Evolutionary conservation across 306 rosid species (phyloP).

Genomic region (Ammopiptanthus mongolicus): DNA sequence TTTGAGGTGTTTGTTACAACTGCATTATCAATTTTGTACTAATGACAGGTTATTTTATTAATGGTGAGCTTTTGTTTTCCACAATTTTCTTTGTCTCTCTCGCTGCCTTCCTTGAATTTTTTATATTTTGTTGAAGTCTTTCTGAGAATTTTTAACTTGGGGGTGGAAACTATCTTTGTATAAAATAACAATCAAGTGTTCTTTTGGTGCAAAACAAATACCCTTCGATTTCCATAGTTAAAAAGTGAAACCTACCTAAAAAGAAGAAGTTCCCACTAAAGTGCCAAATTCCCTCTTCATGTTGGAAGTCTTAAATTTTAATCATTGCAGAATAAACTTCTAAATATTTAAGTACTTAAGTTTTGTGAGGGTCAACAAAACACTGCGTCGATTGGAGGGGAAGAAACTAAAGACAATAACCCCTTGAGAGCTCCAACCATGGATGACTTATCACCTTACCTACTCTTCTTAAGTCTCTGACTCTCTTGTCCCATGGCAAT

Average conservation of each 20-base stretch:
- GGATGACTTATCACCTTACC: slow-evolving; percentile 35
- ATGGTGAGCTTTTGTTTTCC: not conserved
- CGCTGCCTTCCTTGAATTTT: too few relatives aligned
- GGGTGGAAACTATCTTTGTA: not conserved
- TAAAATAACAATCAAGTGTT: not conserved
- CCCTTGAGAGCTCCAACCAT: slow-evolving; percentile 39
- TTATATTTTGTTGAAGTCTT: not conserved
- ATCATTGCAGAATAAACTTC: not conserved
- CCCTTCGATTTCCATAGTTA: not conserved
- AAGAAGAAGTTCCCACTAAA: not conserved
- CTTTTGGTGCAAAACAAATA: not conserved
- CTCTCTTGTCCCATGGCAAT: not conserved
- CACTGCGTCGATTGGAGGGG: slow-evolving; percentile 15
- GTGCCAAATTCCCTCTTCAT: not conserved
- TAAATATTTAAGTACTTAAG: not conserved
- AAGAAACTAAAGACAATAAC: slow-evolving; percentile 20
- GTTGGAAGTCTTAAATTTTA: not conserved
- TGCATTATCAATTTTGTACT: slow-evolving; percentile 1
- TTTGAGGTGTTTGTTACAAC: slow-evolving; percentile 13
- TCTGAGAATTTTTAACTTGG: too few relatives aligned
- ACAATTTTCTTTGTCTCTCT: not conserved
- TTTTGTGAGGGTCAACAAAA: slow-evolving; percentile 5
- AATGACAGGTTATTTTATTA: not conserved
- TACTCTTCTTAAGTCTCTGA: slow-evolving; percentile 31
- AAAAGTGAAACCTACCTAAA: not conserved